These are phyloP conservation scores for Hyaloperonospora brassicae DNA, from an alignment of 352 stramenopile species.

Conservation along the genomic window DNA sequence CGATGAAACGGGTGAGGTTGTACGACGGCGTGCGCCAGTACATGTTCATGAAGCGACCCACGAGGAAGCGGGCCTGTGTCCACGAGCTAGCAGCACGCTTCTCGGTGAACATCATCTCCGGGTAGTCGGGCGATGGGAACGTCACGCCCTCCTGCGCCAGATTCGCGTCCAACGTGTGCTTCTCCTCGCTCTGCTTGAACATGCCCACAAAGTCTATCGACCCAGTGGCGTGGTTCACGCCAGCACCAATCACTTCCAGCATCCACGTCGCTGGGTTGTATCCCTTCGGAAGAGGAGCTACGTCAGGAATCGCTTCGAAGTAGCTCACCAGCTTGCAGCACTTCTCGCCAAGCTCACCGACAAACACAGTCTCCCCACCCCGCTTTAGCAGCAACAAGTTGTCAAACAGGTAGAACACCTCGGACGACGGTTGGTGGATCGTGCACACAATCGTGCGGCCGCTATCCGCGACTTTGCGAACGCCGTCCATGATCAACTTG, in stretches of 20 bases:
- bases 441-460: conserved; percentile 69
- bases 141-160: conserved; percentile 31
- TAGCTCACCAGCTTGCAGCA: conserved; percentile 25
- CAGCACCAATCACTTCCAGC: conserved; percentile 36
- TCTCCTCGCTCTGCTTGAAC: conserved; percentile 24
- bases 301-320: conserved; percentile 24
- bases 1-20: conserved; percentile 61
- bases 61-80: conserved; percentile 30
- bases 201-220: conserved; percentile 30
- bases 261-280: conserved; percentile 62
- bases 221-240: conserved; percentile 12
- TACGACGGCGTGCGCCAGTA: conserved; percentile 88
- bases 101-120: conserved; percentile 26
- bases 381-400: conserved; percentile 37
- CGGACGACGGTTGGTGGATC: conserved; percentile 56
- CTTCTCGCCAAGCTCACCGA: conserved; percentile 38
- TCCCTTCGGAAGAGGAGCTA: conserved; percentile 19
- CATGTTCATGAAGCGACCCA: conserved; percentile 42
- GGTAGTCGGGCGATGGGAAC: conserved; percentile 22
- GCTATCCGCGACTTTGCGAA: conserved; percentile 71
- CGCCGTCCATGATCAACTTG: conserved; percentile 31
- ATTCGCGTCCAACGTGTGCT: conserved; percentile 15
- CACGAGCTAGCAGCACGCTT: conserved; percentile 30
- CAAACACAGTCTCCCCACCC: conserved; percentile 40
- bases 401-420: conserved; percentile 85